phyloP scores from a whole-genome alignment of 805 yeast species.

The Monosporozyma aquatica region DNA sequence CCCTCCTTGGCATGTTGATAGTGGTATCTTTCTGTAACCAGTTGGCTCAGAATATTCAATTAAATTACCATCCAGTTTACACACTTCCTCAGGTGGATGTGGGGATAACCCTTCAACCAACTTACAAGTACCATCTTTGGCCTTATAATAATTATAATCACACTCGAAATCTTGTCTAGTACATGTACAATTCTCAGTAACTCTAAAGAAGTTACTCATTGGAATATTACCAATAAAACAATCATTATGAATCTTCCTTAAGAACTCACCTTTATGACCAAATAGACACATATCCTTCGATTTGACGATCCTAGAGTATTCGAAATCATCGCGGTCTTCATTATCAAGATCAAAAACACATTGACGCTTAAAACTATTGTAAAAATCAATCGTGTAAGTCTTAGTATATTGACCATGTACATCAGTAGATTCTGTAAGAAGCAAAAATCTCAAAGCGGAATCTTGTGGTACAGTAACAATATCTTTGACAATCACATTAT shows the following conservation, averaged over 20 bases:
- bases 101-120: slow-evolving; percentile 68
- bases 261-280: slow-evolving; percentile 58
- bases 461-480: slow-evolving; percentile 87
- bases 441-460: slow-evolving; percentile 67
- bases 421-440: slow-evolving; percentile 45
- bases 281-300: slow-evolving; percentile 47
- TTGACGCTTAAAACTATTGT: slow-evolving; percentile 40
- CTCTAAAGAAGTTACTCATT: slow-evolving; percentile 46
- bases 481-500: slow-evolving; percentile 51
- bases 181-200: slow-evolving; percentile 67
- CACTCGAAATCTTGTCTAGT: slow-evolving; percentile 86
- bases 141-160: slow-evolving; percentile 72
- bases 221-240: slow-evolving; percentile 62
- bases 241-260: slow-evolving; percentile 47
- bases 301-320: slow-evolving; percentile 54
- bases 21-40: slow-evolving; percentile 81
- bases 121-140: slow-evolving; percentile 74
- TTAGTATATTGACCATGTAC: slow-evolving; percentile 39
- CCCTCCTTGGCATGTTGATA: slow-evolving; percentile 83
- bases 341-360: slow-evolving; percentile 43
- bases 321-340: slow-evolving; percentile 48
- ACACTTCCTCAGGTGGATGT: slow-evolving; percentile 51
- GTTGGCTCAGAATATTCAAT: slow-evolving; percentile 80
- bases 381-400: slow-evolving; percentile 50
- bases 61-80: slow-evolving; percentile 43